A percentile compares a stretch with the other conserved stretches of the same genome.
phyloP scores from a whole-genome alignment of 371 early-diverging fungal genomes.

The Apophysomyces trapeziformis region DNA sequence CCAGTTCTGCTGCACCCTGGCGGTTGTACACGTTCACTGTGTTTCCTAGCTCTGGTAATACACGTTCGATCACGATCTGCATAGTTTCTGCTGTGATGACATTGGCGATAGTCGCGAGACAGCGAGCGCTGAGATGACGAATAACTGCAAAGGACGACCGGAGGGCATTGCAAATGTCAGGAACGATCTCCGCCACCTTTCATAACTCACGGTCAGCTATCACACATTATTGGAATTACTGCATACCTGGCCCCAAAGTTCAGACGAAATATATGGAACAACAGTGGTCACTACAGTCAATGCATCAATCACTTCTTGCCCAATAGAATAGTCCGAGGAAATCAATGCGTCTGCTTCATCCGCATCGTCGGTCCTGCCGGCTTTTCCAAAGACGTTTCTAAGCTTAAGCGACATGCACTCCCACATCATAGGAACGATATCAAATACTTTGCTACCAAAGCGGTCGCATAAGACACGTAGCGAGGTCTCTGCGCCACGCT shows the following conservation, averaged over 20 bases:
- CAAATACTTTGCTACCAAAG: slow-evolving; percentile 77
- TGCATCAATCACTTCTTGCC: slow-evolving; percentile 82
- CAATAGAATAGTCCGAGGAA: slow-evolving; percentile 29
- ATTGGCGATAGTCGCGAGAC: slow-evolving; percentile 75
- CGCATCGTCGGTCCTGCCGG: slow-evolving; percentile 13
- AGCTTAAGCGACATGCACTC: slow-evolving; percentile 66
- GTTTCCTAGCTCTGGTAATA: slow-evolving; percentile 83
- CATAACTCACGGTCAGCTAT: background rate
- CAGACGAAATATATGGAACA: slow-evolving; percentile 67
- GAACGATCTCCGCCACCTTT: slow-evolving; percentile 61
- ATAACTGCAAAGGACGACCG: slow-evolving; percentile 77
- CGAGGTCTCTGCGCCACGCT: slow-evolving; percentile 85
- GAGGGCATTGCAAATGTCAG: slow-evolving; percentile 67
- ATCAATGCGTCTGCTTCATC: slow-evolving; percentile 39
- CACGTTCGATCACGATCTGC: slow-evolving; percentile 77
- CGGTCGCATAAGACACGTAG: slow-evolving; percentile 69
- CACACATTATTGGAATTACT: background rate
- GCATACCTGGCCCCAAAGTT: slow-evolving; percentile 34
- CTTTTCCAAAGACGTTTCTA: slow-evolving; percentile 30
- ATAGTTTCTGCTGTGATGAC: slow-evolving; percentile 75
- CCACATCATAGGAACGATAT: slow-evolving; percentile 81
- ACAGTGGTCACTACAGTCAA: slow-evolving; percentile 76
- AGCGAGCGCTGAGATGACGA: slow-evolving; percentile 81
- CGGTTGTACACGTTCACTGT: slow-evolving; percentile 69
- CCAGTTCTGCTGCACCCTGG: slow-evolving; percentile 88